A percentile compares a stretch with the other conserved stretches of the same genome.
These are phyloP conservation scores for Ambrosia artemisiifolia DNA, from an alignment of 129 eudicot species.

Conservation along the genomic window DNA sequence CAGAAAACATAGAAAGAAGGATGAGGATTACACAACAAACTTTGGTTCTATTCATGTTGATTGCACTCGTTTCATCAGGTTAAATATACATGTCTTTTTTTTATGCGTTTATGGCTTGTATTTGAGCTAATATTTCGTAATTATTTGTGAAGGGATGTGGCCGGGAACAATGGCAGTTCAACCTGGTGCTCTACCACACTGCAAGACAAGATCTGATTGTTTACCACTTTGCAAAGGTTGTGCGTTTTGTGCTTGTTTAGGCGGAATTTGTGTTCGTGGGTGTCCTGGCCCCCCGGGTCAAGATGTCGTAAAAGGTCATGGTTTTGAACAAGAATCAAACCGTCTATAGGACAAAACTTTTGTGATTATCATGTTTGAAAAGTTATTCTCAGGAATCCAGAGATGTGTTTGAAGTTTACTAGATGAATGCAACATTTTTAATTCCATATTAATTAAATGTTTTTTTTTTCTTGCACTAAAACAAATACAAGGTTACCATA, in stretches of 20 bases:
- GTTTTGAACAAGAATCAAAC: neutral
- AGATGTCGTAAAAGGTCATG: neutral
- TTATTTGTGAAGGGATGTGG: constrained; percentile 11
- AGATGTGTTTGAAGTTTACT: too few relatives aligned
- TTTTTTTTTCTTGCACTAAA: too few relatives aligned
- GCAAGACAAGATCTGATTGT: neutral
- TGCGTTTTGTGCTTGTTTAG: constrained; percentile 16
- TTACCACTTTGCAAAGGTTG: constrained; percentile 22
- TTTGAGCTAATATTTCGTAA: neutral
- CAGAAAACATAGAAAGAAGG: neutral
- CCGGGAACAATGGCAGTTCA: constrained; percentile 9
- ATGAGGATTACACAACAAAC: constrained; percentile 6
- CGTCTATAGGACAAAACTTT: neutral
- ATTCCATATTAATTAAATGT: too few relatives aligned
- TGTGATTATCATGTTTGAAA: too few relatives aligned
- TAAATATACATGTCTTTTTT: neutral
- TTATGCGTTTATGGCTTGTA: neutral
- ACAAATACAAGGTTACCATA: too few relatives aligned
- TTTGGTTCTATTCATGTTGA: constrained; percentile 13
- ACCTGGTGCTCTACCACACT: constrained; percentile 19
- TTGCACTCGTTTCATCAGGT: constrained; percentile 26
- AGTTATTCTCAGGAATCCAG: too few relatives aligned
- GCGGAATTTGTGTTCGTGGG: constrained; percentile 21
- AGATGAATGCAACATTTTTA: too few relatives aligned
- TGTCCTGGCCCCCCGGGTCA: constrained; percentile 18